Evolutionary conservation across 306 rosid species (phyloP).

Genomic region (Cicer pinnatifidum): DNA sequence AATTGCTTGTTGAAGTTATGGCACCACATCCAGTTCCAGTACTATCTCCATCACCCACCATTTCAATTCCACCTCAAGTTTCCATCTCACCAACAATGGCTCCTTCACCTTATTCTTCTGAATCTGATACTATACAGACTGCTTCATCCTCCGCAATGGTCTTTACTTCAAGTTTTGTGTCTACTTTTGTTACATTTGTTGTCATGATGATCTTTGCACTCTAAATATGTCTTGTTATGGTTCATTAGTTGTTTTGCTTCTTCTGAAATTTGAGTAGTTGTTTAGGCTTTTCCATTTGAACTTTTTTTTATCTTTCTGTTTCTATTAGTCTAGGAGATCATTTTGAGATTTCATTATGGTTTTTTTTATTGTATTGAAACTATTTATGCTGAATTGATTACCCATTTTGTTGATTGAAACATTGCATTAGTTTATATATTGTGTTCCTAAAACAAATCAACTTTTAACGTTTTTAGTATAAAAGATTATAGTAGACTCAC

Average conservation of each 20-base stretch:
- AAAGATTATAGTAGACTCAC: neutral
- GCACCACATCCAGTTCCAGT: conserved; percentile 45
- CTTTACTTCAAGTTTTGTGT: conserved; percentile 36
- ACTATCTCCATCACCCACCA: conserved; percentile 50
- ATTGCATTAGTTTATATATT: conserved; percentile 20
- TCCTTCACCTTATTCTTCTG: conserved; percentile 48
- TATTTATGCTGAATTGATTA: conserved; percentile 31
- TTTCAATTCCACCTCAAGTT: conserved; percentile 50
- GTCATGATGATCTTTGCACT: conserved; percentile 32
- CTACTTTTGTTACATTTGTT: conserved; percentile 39
- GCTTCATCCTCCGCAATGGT: conserved; percentile 34
- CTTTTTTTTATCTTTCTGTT: neutral
- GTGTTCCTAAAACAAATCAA: conserved; percentile 16
- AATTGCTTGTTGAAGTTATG: conserved; percentile 74
- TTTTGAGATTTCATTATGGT: conserved; percentile 8
- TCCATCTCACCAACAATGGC: conserved; percentile 26
- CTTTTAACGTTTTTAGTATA: neutral
- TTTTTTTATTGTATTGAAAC: conserved; percentile 22
- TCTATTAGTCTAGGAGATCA: neutral
- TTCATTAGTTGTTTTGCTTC: conserved; percentile 27
- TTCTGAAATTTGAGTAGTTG: conserved; percentile 25
- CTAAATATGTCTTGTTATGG: conserved; percentile 22
- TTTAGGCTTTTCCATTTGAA: conserved; percentile 36
- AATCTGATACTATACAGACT: conserved; percentile 38
- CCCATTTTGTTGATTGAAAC: conserved; percentile 1